Evolutionary conservation across 306 rosid genomes (phyloP), one percentile per base, ranked within the genome.

Genomic region (Bauhinia variegata): DNA sequence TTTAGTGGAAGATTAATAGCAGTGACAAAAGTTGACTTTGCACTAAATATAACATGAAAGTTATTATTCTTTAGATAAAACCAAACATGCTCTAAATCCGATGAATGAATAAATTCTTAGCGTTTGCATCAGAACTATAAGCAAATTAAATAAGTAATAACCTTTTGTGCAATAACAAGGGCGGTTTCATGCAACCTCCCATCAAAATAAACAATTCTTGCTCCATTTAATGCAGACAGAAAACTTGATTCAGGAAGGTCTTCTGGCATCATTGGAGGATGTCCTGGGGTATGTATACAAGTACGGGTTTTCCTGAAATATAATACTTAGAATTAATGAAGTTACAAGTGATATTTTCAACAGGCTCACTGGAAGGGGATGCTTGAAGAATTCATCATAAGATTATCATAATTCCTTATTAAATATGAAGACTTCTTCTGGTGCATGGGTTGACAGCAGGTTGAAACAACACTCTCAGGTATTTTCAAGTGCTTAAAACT

Each of bases 241-340:
- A 95, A 61, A 78, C 82, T 88, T 12, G 83, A 78, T 61, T 44
- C 77, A 4, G 95, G 16, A 72, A 95, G 90, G 42, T 95, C 95
- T 8, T 79, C 82, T 12, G 96, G 96, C 59, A 73, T 65, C 97
- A 90, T 81, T 52, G 89, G 85, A 83, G 97, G 97, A 85, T 88
- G 82, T 63, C 97, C 99, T 12, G 96, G 82, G 63, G 97, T 90
- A 82, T 80, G 85, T 59, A 93, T 90, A 70, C 99, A 90, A 46
- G 99, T 95, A 7, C 99, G 96, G 32, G 96, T 95, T 63, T 88
- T 87, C 88, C 99, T 95, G 85, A 73, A 72, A 80, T 71, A 60
- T 49, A 10, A 59, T 63, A 47, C 60, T 59, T 43, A 19, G 46
- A 63, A 74, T 64, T 47, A 75, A 62, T 62, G 44, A 73, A 77